Base-by-base conservation (phyloP, 2,329 filamentous ascomycete species). In the Curvularia spicifera region DNA sequence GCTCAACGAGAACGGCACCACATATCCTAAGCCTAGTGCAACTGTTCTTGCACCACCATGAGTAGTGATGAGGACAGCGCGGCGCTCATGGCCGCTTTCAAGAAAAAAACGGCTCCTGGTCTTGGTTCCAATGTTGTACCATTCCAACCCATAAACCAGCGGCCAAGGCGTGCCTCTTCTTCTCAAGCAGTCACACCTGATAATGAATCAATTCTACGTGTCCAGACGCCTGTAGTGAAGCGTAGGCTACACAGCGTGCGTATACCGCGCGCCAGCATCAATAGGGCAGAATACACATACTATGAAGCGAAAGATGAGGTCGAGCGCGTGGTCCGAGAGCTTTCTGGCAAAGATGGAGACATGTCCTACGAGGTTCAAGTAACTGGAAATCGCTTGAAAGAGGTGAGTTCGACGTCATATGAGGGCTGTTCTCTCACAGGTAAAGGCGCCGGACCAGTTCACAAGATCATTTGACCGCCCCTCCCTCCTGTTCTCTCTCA, bases 361-460 rank as follows among this genome's bases (percentile, higher is more conserved):
- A 51, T 79, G 33, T 57, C 70, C 9, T 83, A 81, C 54, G 67
- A 77, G 53, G 79, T 82, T 15, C 71, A 74, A 56, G 76, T 82
- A 33, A 72, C 72, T n/a, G 75, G 80, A 57, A 75, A 70, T 15
- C 69, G 68, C 43, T 70, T 69, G 10, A 76, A 77, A 61, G 63
- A 76, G 72, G 82, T 83, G 69, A 71, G 79, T 76, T 59, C 15
- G 13, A 47, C 28, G 28, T 1, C 39, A 35, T 24, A 33, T 28
- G 15, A 52, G n/a, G 48, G 20, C 51, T 13, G 7, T 13, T 20
- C 43, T 22, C 9, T 48, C n/a, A 42, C 24, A 29, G 35, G 52
- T 59, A 51, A 59, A 59, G 35, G 52, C 31, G 44, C 13, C n/a
- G 18, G 12, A 15, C 24, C 18, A 15, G 20, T n/a, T 22, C 15